Evolutionary conservation across 164 flowering plant species (phyloP).

Genomic region (Tetrastigma voinierianum): DNA sequence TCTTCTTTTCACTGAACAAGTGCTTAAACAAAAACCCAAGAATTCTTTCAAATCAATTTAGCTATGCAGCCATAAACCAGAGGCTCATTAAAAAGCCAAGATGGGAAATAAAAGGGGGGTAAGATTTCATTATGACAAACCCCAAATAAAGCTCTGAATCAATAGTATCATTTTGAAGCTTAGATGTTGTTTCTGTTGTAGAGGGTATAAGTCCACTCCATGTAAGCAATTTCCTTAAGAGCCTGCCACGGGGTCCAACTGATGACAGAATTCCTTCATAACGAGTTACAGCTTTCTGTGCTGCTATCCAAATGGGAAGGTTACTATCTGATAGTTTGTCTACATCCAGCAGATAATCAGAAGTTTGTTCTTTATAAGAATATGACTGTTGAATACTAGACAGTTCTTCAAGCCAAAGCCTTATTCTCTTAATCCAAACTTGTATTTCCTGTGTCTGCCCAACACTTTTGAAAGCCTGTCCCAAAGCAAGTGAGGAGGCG

Average conservation of each 20-base stretch:
- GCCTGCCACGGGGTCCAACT: constrained; percentile 84
- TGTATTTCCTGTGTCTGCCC: constrained; percentile 37
- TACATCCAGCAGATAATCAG: constrained; percentile 27
- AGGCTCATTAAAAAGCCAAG: no score
- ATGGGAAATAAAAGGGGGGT: neutral
- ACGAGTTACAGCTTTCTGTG: constrained; percentile 81
- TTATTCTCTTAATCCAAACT: constrained; percentile 43
- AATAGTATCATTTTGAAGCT: constrained; percentile 31
- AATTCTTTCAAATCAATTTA: no score
- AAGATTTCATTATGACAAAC: constrained; percentile 26
- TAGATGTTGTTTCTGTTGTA: constrained; percentile 42
- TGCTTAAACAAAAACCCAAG: no score
- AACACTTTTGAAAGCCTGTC: constrained; percentile 52
- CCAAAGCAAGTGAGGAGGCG: constrained; percentile 7
- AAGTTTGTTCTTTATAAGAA: constrained; percentile 28
- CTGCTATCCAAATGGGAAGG: constrained; percentile 89
- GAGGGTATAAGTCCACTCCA: constrained; percentile 71
- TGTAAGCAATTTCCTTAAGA: constrained; percentile 64
- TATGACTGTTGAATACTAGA: constrained; percentile 29
- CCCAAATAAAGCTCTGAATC: constrained; percentile 59
- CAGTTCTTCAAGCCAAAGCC: constrained; percentile 54
- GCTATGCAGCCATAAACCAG: no score
- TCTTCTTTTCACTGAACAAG: no score
- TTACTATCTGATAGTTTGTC: constrained; percentile 48
- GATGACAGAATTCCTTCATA: constrained; percentile 83